Conservation (phyloP, 306 rosid species). For the Sophora flavescens region DNA sequence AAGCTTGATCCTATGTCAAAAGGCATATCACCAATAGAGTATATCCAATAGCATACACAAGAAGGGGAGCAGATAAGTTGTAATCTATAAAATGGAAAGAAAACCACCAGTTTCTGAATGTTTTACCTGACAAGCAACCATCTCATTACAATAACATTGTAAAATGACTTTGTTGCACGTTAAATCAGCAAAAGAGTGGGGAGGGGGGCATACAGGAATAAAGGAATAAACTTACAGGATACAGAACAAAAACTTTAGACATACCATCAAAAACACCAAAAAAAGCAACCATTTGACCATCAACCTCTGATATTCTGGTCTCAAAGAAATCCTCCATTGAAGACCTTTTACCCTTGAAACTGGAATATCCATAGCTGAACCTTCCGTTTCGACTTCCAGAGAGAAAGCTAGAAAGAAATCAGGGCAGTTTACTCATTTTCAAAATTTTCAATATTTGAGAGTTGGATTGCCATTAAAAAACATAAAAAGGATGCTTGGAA, state of each 20-base stretch:
- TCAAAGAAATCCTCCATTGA: constrained; percentile 95
- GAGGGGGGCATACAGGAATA: not conserved
- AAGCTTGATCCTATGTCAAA: constrained; percentile 1
- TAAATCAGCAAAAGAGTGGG: not conserved
- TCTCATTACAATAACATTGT: not conserved
- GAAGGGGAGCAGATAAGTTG: not conserved
- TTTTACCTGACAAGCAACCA: constrained; percentile 21
- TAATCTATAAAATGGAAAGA: constrained; percentile 17
- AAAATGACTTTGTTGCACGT: not conserved
- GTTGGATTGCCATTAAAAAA: constrained; percentile 23
- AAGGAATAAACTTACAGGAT: constrained; percentile 13
- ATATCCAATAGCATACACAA: not conserved
- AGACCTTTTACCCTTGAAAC: constrained; percentile 91
- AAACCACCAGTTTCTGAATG: constrained; percentile 9
- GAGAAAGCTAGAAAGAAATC: constrained; percentile 58
- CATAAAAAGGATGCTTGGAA: constrained; percentile 2
- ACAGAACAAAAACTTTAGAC: constrained; percentile 37
- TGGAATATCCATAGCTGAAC: constrained; percentile 91
- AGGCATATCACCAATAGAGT: constrained; percentile 5
- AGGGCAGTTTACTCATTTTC: constrained; percentile 27
- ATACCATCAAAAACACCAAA: constrained; percentile 96
- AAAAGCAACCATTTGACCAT: constrained; percentile 89
- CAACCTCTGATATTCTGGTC: constrained; percentile 76
- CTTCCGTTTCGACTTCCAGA: constrained; percentile 68
- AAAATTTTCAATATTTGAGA: constrained; percentile 32